These are phyloP conservation scores for Rhodocollybia butyracea DNA, from an alignment of 768 basidiomycete genomes.

Conservation along the genomic window DNA sequence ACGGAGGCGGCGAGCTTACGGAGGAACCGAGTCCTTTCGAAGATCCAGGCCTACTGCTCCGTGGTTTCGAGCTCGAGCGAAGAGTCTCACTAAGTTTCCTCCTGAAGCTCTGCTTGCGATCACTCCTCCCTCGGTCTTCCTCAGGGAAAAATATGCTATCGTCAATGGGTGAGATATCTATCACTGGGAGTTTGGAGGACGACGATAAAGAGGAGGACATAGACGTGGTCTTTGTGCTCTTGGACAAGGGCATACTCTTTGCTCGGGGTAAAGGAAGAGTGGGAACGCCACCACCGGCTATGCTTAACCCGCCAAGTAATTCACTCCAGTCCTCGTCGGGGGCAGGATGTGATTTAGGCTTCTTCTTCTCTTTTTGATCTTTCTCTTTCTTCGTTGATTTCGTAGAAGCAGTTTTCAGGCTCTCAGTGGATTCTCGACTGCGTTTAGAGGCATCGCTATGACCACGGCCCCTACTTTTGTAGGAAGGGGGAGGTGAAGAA, in stretches of 20 bases:
- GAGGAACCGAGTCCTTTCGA: slow-evolving; percentile 3
- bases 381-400: slow-evolving; percentile 18
- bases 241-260: slow-evolving; percentile 49
- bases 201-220: not conserved
- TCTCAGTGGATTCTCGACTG: slow-evolving; percentile 5
- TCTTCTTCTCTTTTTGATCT: slow-evolving; percentile 12
- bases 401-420: slow-evolving; percentile 4
- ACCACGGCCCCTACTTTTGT: slow-evolving; percentile 3
- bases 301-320: not conserved
- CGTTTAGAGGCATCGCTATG: slow-evolving; percentile 3
- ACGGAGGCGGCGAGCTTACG: not conserved
- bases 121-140: slow-evolving; percentile 23
- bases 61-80: slow-evolving; percentile 14
- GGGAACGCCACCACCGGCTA: not conserved
- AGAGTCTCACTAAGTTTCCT: slow-evolving; percentile 23
- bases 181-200: not conserved
- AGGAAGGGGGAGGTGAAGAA: slow-evolving; percentile 5
- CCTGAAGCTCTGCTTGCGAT: slow-evolving; percentile 24
- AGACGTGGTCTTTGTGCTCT: not conserved
- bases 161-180: slow-evolving; percentile 5
- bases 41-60: slow-evolving; percentile 9
- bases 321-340: slow-evolving; percentile 3
- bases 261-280: slow-evolving; percentile 30
- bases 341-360: slow-evolving; percentile 14
- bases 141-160: slow-evolving; percentile 5